Evolutionary conservation across 2,329 filamentous ascomycete species (phyloP), one percentile per base, ranked within the genome.

Genomic region (Phialophora expanda): DNA sequence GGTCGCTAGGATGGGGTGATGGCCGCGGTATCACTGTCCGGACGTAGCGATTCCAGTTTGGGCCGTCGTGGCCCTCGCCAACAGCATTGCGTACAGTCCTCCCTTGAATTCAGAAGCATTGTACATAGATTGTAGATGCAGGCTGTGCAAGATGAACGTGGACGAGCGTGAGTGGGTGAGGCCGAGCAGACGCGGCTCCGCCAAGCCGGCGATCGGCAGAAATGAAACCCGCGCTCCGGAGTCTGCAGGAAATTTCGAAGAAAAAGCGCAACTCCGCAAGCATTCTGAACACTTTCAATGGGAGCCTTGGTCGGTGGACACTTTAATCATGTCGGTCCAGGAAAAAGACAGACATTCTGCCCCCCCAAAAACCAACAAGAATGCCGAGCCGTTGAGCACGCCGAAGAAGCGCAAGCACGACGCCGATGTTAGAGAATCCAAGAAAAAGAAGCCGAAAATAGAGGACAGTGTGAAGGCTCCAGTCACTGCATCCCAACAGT

Each of bases 401-500:
- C 60, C 65, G 7, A 71, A 69, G 41, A 71, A 71, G 56, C 61
- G 70, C 59, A 71, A 70, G 54, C 70, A 69, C 56, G 60, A 68
- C 20, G 38, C 65, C 32, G 68, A 71, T 17, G 56, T 58, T 12
- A 66, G 63, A 50, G 66, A 67, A 50, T 53, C 60, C 26, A 67
- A 64, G 61, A 69, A 69, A 56, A 69, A 69, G 56, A 67, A 60
- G 50, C 60, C 50, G 48, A 60, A 63, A 51, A 62, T 53, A 44
- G 67, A 64, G 48, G 48, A 50, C 8, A 56, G 22, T 9, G 24
- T 51, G 20, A 44, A 41, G 26, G 12, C 34, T 28, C 5, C 24
- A 30, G 46, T 41, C 26, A 28, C 32, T 1, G 30, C 26, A 50
- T 51, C 46, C 26, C 22, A 63, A 20, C n/a, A 44, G 14, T 46